These are phyloP conservation scores for Xylariaceae sp. DNA, from an alignment of 2,329 filamentous ascomycete genomes.

Conservation along the genomic window DNA sequence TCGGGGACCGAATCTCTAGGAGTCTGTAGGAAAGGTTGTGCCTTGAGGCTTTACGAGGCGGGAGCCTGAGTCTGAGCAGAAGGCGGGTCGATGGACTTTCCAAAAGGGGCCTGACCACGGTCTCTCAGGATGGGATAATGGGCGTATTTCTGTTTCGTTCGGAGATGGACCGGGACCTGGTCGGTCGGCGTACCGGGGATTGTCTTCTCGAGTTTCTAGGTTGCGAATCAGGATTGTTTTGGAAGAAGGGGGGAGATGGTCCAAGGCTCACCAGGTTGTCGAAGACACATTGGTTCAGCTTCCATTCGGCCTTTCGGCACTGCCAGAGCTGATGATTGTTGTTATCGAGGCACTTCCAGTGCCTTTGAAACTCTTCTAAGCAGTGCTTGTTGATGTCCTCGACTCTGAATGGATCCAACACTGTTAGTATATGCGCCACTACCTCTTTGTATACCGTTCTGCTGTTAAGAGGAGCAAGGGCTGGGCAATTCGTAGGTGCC, in stretches of 20 bases:
- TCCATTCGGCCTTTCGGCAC: conserved; percentile 81
- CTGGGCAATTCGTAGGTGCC: not conserved
- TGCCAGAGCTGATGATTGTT: conserved; percentile 98
- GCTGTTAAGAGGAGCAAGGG: not conserved
- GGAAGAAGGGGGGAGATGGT: not conserved
- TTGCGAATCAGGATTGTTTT: conserved; percentile 7
- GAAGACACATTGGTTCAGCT: conserved; percentile 91
- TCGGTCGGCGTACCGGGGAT: conserved; percentile 68
- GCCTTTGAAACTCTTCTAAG: conserved; percentile 80
- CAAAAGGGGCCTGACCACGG: conserved; percentile 28
- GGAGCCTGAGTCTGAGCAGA: conserved; percentile 26
- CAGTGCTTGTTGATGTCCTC: conserved; percentile 96
- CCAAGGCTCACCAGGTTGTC: conserved; percentile 70
- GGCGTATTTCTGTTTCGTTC: conserved; percentile 57
- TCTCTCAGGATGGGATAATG: conserved; percentile 42
- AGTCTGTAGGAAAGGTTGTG: conserved; percentile 7
- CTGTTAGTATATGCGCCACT: conserved; percentile 1
- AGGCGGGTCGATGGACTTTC: conserved; percentile 30
- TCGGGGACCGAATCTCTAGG: conserved; percentile 1
- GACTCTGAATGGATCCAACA: conserved; percentile 50
- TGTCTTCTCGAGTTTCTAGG: conserved; percentile 72
- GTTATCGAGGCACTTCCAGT: conserved; percentile 94
- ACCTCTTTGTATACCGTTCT: not conserved
- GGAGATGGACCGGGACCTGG: conserved; percentile 67
- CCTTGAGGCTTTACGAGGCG: conserved; percentile 18